Evolutionary conservation across 495 filamentous ascomycete genomes (phyloP), one percentile per base, ranked within the genome.

Genomic region (Penicillium angulare): DNA sequence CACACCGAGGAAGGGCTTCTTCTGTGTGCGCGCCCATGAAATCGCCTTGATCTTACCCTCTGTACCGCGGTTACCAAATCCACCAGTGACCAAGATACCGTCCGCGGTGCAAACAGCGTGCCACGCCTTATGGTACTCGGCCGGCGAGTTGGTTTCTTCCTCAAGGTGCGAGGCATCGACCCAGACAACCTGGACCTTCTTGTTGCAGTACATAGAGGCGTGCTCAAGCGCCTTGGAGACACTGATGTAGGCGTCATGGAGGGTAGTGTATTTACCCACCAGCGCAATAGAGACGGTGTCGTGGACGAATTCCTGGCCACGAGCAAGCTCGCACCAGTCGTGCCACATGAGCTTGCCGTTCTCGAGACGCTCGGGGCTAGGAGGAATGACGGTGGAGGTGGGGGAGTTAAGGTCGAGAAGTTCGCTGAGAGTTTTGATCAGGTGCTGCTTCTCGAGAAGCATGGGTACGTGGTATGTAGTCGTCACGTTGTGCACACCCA

Each of bases 391-490:
- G 16, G 16, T 41, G 17, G 16, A 41, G 15, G 21, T 22, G 10
- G 24, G 32, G 15, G 45, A 36, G 33, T 24, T 2, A n/a, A 48
- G 33, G 45, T 50, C 49, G 13, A 64, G 55, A 8, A 59, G 49
- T 8, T 59, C 64, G 5, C 69, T 71, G 22, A 97, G 73, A 5
- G 80, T 76, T 0, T 72, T 63, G 20, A 92, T 70, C 3, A 97
- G 76, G 5, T 82, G 80, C 68, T 97, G 89, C 36, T 87, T 74
- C 50, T 90, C 83, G 4, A 98, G 86, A 24, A 96, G 86, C 3
- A 96, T 69, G 3, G 93, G 93, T 0, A 98, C 93, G 41, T 95
- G 92, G 67, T 97, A 97, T 21, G 86, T 91, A 0, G 90, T 87
- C 6, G 81, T 74, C 54, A 97, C 87, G 66, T 97, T 86, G 50